phyloP scores from a whole-genome alignment of 352 stramenopile species.

The Pythium vanterpoolii region DNA sequence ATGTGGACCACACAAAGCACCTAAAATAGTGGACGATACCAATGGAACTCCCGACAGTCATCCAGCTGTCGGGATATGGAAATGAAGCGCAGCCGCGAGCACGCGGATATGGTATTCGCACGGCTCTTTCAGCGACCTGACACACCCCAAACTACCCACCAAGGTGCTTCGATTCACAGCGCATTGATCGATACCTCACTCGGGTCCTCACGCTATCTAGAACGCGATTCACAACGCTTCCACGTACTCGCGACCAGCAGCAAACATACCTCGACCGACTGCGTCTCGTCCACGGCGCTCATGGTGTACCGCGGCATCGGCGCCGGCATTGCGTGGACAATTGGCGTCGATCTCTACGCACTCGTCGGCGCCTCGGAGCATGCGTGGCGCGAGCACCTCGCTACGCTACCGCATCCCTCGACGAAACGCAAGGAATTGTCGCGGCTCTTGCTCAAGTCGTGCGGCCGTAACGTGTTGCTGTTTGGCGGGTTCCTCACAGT shows the following conservation, averaged over 20 bases:
- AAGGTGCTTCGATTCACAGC: background rate
- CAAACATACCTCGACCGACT: slow-evolving; percentile 52
- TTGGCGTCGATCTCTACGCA: slow-evolving; percentile 68
- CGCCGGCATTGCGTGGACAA: slow-evolving; percentile 67
- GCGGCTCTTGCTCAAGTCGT: slow-evolving; percentile 27
- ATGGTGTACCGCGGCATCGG: slow-evolving; percentile 60
- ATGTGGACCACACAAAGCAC: slow-evolving; percentile 4
- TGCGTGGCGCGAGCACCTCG: slow-evolving; percentile 39
- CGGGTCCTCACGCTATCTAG: background rate
- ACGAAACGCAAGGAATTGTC: slow-evolving; percentile 33
- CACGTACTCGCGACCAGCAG: slow-evolving; percentile 18
- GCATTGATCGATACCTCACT: background rate
- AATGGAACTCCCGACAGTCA: no score
- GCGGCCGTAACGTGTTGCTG: slow-evolving; percentile 55
- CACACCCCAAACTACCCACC: background rate
- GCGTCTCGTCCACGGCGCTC: slow-evolving; percentile 57
- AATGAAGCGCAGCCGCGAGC: background rate
- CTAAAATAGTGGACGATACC: background rate
- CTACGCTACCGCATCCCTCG: slow-evolving; percentile 18
- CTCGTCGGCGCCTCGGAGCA: slow-evolving; percentile 35
- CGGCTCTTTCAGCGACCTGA: background rate
- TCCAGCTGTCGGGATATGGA: no score
- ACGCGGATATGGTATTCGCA: background rate
- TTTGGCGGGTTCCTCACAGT: slow-evolving; percentile 76
- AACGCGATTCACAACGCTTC: background rate